Conservation (phyloP, 176 grass and related monocot species). For the Carex littledalei region DNA sequence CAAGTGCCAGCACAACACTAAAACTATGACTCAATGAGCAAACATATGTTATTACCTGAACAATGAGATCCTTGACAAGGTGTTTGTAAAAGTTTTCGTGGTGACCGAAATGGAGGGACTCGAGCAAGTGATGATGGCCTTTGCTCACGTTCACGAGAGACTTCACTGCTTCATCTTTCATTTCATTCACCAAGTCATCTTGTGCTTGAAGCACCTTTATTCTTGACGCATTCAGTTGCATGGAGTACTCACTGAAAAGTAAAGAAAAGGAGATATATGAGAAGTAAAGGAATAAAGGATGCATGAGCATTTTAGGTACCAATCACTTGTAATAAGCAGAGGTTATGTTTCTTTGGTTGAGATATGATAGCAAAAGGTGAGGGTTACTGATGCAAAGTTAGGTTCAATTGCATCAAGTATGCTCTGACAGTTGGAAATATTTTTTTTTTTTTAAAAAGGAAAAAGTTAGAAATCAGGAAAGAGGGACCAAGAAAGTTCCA, state of each 20-base stretch:
- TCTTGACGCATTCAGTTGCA: slow-evolving; percentile 95
- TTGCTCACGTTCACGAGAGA: slow-evolving; percentile 61
- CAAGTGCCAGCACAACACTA: background rate
- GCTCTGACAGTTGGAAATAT: background rate
- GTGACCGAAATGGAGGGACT: slow-evolving; percentile 1
- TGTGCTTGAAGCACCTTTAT: slow-evolving; percentile 98
- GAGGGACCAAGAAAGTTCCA: background rate
- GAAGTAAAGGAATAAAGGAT: background rate
- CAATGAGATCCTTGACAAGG: slow-evolving; percentile 74
- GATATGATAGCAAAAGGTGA: slow-evolving; percentile 13
- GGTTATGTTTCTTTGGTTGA: background rate
- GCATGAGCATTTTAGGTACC: background rate
- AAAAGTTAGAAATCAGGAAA: background rate
- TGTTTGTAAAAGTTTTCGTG: slow-evolving; percentile 35
- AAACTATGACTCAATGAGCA: background rate
- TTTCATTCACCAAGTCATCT: slow-evolving; percentile 89
- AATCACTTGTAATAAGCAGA: background rate
- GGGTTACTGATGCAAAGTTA: background rate
- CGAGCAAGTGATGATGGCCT: slow-evolving; percentile 36
- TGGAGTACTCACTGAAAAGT: slow-evolving; percentile 84
- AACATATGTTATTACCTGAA: slow-evolving; percentile 53
- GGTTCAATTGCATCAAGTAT: background rate
- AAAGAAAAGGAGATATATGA: slow-evolving; percentile 21
- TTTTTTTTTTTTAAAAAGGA: background rate
- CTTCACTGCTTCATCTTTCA: slow-evolving; percentile 77